Conservation (phyloP, 148 eudicot genomes). For the Amaranthus hypochondriacus region DNA sequence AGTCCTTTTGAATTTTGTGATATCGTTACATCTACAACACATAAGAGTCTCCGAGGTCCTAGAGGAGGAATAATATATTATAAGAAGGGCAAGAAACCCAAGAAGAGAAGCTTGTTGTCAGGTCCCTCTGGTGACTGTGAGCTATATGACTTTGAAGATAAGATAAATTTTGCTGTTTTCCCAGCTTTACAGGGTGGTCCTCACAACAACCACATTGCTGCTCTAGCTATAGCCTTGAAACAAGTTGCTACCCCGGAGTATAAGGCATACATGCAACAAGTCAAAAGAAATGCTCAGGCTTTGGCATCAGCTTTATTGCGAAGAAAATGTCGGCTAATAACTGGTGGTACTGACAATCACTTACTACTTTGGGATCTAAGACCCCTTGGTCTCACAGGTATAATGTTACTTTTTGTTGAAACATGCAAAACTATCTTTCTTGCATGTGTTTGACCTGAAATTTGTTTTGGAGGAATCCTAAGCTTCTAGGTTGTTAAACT, state of each 20-base stretch:
- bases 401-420: neutral
- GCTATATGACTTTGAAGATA: conserved; percentile 84
- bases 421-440: neutral
- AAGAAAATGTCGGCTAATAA: conserved; percentile 69
- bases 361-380: conserved; percentile 92
- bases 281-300: conserved; percentile 83
- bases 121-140: conserved; percentile 66
- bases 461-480: neutral
- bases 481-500: neutral
- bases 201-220: conserved; percentile 94
- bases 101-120: conserved; percentile 54
- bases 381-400: conserved; percentile 76
- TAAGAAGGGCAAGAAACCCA: conserved; percentile 74
- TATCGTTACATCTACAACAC: conserved; percentile 90
- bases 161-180: conserved; percentile 90
- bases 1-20: conserved; percentile 92
- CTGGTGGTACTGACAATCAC: conserved; percentile 99
- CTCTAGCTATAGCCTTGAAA: conserved; percentile 91
- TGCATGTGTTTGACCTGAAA: no score
- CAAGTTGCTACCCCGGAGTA: conserved; percentile 83
- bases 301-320: conserved; percentile 60
- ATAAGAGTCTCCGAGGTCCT: conserved; percentile 96
- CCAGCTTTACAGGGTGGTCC: conserved; percentile 99
- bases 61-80: conserved; percentile 94
- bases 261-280: conserved; percentile 88